Conservation (phyloP, 1,139 yeast species). For the Hansenula lynferdii region DNA sequence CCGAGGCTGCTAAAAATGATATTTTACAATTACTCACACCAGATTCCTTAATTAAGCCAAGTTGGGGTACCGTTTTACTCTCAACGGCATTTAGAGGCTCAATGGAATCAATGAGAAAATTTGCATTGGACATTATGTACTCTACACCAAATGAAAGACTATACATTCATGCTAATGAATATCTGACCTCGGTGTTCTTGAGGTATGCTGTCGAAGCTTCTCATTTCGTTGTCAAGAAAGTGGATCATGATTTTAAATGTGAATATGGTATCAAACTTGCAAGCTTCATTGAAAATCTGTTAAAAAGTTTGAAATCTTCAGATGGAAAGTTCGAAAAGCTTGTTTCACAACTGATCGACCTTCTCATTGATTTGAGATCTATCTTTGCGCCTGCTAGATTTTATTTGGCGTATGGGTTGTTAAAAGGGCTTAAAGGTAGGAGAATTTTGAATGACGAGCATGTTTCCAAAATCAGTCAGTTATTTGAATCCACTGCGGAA, state of each 20-base stretch:
- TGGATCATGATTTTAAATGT: slow-evolving; percentile 36
- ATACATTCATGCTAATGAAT: slow-evolving; percentile 40
- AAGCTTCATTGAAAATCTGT: slow-evolving; percentile 41
- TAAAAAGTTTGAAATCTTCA: slow-evolving; percentile 32
- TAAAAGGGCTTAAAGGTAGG: slow-evolving; percentile 40
- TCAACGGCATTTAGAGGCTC: slow-evolving; percentile 76
- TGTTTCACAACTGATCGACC: slow-evolving; percentile 31
- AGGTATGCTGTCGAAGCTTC: slow-evolving; percentile 65
- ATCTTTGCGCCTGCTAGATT: slow-evolving; percentile 72
- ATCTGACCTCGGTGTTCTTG: slow-evolving; percentile 48
- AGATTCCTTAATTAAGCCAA: slow-evolving; percentile 47
- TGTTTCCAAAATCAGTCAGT: slow-evolving; percentile 29
- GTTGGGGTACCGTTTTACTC: slow-evolving; percentile 70
- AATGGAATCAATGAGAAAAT: slow-evolving; percentile 74
- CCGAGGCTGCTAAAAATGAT: slow-evolving; percentile 72
- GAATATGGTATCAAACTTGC: slow-evolving; percentile 52
- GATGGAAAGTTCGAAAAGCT: slow-evolving; percentile 26
- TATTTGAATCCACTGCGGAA: slow-evolving; percentile 55
- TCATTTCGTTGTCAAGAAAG: slow-evolving; percentile 40
- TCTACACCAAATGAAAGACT: slow-evolving; percentile 41
- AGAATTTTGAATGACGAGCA: slow-evolving; percentile 29
- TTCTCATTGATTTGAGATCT: slow-evolving; percentile 42
- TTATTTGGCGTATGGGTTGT: slow-evolving; percentile 53
- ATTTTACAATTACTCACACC: slow-evolving; percentile 53
- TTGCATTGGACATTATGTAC: slow-evolving; percentile 53